Evolutionary conservation across 1,139 yeast genomes (phyloP), one percentile per base, ranked within the genome.

Genomic region (Lodderomyces elongisporus): DNA sequence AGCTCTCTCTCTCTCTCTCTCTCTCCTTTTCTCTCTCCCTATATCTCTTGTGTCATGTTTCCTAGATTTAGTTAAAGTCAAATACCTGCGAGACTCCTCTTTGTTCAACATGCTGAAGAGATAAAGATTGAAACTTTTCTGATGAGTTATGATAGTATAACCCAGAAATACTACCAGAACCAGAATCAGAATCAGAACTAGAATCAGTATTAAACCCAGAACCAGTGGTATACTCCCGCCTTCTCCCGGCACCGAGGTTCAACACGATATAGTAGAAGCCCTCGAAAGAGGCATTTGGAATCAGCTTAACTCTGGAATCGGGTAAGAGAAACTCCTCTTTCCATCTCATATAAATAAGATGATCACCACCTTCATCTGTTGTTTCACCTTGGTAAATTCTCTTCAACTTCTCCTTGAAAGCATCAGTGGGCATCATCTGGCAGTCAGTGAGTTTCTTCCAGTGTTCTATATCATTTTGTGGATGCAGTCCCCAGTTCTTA

Each of bases 211-310:
- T 42, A 6, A 33, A 31, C 7, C 15, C 21, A n/a, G n/a, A n/a
- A n/a, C n/a, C n/a, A n/a, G n/a, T n/a, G n/a, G n/a, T n/a, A n/a
- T n/a, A n/a, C n/a, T n/a, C n/a, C n/a, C n/a, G n/a, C n/a, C n/a
- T n/a, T 16, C 13, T n/a, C 14, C 15, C 21, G n/a, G n/a, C 76
- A 5, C 76, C 65, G 47, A 85, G 88, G 54, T 85, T 84, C 49
- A 87, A 77, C 28, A 87, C 87, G 26, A 87, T 77, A 54, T 88
- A 89, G 58, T 89, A 89, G 53, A 87, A 88, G 0, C 97, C 97
- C 31, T 88, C 96, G 54, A 82, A 89, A 5, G 94, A 82, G 0
- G 96, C 96, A 14, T 93, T 94, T 28, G 72, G 70, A 21, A 82
- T 74, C 39, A 66, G 73, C 43, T 72, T 76, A n/a, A 80, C 64